These are phyloP conservation scores for Fusarium brachygibbosum DNA, from an alignment of 2,329 filamentous ascomycete species.

Conservation along the genomic window DNA sequence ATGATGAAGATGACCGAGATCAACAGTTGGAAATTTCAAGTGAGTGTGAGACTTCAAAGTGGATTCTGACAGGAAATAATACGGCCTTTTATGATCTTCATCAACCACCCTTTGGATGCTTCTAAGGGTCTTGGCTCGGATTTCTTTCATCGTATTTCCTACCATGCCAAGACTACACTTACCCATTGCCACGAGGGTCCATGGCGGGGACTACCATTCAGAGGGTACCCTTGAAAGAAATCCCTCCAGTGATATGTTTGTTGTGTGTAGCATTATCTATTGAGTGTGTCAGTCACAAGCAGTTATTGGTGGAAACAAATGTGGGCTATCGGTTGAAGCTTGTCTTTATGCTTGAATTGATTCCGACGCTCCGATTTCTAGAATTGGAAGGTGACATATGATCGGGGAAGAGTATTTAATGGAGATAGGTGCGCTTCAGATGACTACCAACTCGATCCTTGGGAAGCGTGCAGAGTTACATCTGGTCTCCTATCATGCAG, in stretches of 20 bases:
- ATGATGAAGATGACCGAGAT: neutral
- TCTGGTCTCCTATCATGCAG: neutral
- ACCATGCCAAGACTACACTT: neutral
- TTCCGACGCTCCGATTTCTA: slow-evolving; percentile 18
- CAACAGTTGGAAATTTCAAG: neutral
- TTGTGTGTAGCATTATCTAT: neutral
- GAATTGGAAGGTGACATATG: slow-evolving; percentile 5
- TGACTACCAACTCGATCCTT: neutral
- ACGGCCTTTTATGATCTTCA: slow-evolving; percentile 6
- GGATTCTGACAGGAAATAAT: neutral
- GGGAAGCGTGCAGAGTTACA: neutral
- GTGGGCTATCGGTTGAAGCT: neutral
- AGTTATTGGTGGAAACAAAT: slow-evolving; percentile 14
- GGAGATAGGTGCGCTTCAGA: slow-evolving; percentile 19
- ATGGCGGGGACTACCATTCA: too few species aligned
- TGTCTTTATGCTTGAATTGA: slow-evolving; percentile 25
- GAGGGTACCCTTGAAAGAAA: neutral
- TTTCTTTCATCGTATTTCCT: neutral
- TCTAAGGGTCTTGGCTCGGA: neutral
- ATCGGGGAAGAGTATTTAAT: neutral
- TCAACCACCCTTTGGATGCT: fast-evolving
- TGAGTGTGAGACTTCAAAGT: neutral
- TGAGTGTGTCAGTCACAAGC: neutral
- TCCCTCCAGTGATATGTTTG: slow-evolving; percentile 10
- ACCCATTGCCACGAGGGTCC: neutral